Percentiles rank a stretch among this genome's conserved stretches.
Evolutionary conservation across 768 basidiomycete species (phyloP).

Genomic region (Boletus rubroflammeus): DNA sequence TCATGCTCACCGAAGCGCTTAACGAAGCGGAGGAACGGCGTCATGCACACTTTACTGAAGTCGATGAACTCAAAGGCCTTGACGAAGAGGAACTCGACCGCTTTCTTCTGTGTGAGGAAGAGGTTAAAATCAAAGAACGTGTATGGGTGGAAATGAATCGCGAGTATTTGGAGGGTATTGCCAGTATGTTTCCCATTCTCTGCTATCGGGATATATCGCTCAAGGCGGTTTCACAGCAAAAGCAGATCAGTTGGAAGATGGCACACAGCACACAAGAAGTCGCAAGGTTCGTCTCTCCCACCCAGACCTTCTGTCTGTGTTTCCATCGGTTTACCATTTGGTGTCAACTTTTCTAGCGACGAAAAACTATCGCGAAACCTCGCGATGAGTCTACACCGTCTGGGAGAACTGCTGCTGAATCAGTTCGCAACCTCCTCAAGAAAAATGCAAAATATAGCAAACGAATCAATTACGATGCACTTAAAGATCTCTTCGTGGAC

Average conservation of each 20-base stretch:
- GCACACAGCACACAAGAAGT: slow-evolving; percentile 46
- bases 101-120: slow-evolving; percentile 74
- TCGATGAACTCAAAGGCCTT: slow-evolving; percentile 68
- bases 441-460: slow-evolving; percentile 88
- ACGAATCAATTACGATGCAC: slow-evolving; percentile 90
- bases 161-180: slow-evolving; percentile 86
- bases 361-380: slow-evolving; percentile 62
- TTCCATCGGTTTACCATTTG: slow-evolving; percentile 8
- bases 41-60: slow-evolving; percentile 44
- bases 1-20: slow-evolving; percentile 56
- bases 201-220: slow-evolving; percentile 35
- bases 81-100: slow-evolving; percentile 88
- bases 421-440: slow-evolving; percentile 55
- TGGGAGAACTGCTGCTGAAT: slow-evolving; percentile 33
- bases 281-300: slow-evolving; percentile 71
- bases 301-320: slow-evolving; percentile 25
- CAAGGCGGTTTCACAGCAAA: slow-evolving; percentile 57
- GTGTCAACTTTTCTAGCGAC: slow-evolving; percentile 45
- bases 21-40: slow-evolving; percentile 66
- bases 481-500: slow-evolving; percentile 72
- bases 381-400: slow-evolving; percentile 66
- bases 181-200: slow-evolving; percentile 42
- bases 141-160: slow-evolving; percentile 93
- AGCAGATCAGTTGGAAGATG: slow-evolving; percentile 50
- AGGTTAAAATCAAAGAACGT: slow-evolving; percentile 82